Conservation (phyloP, 2,329 filamentous ascomycete species). For the Fusarium newnesense region DNA sequence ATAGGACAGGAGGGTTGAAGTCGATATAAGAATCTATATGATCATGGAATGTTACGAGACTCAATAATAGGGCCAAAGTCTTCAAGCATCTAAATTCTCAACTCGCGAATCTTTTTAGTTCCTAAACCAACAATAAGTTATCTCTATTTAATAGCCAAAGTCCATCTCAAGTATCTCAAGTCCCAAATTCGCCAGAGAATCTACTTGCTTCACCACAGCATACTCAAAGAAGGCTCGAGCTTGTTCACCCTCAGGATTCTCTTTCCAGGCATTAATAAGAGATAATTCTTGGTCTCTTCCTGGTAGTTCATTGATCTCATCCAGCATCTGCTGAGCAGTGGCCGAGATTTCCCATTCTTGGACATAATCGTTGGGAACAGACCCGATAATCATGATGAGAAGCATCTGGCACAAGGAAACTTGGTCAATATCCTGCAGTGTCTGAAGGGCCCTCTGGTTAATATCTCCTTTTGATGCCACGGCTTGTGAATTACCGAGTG, state of each 20-base stretch:
- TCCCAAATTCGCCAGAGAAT: conserved; percentile 58
- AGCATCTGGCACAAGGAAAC: conserved; percentile 65
- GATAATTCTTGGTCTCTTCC: conserved; percentile 58
- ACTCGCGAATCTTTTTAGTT: not conserved
- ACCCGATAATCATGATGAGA: conserved; percentile 58
- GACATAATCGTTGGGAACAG: conserved; percentile 55
- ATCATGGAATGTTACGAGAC: not conserved
- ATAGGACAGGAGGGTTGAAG: not conserved
- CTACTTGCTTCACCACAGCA: conserved; percentile 60
- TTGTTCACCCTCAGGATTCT: conserved; percentile 52
- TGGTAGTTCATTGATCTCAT: conserved; percentile 58
- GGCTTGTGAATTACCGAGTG: conserved; percentile 40
- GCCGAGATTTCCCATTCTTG: conserved; percentile 58
- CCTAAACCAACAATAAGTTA: not conserved
- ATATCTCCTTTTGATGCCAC: conserved; percentile 37
- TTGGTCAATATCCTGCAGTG: conserved; percentile 59
- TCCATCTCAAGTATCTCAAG: conserved; percentile 55
- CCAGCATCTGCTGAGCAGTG: conserved; percentile 58
- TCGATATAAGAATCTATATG: not conserved
- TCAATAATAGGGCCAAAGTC: not conserved
- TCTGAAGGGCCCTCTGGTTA: conserved; percentile 41
- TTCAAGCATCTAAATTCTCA: not conserved
- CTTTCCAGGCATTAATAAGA: conserved; percentile 57
- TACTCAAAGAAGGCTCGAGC: conserved; percentile 60
- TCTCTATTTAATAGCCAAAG: conserved; percentile 44